These are phyloP conservation scores for Aspergillus eucalypticola DNA, from an alignment of 2,329 filamentous ascomycete species.

Conservation along the genomic window DNA sequence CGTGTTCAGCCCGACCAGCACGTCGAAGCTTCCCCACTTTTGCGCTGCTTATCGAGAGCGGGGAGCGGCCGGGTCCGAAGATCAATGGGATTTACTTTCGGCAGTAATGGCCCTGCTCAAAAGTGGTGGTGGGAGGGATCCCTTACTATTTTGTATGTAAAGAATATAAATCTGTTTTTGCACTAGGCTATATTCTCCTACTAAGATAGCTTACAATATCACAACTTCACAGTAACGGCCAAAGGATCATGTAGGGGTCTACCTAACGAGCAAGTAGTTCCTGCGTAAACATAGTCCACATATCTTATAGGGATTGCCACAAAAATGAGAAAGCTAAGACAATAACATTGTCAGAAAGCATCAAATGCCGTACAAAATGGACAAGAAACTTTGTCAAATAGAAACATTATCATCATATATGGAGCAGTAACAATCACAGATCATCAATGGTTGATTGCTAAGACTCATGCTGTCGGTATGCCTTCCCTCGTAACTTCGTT, in stretches of 20 bases:
- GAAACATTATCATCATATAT: not conserved
- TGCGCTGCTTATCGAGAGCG: constrained; percentile 6
- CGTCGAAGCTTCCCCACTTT: not conserved
- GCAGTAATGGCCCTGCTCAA: not conserved
- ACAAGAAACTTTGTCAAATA: not conserved
- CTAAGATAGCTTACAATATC: too few species aligned
- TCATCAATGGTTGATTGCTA: not conserved
- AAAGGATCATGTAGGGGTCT: not conserved
- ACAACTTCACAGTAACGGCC: too few species aligned
- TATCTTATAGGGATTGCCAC: not conserved
- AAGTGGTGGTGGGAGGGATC: not conserved
- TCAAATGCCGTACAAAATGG: not conserved
- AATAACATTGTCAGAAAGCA: not conserved
- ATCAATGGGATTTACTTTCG: not conserved
- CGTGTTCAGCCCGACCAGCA: not conserved
- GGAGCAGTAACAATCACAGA: not conserved
- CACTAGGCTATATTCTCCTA: too few species aligned
- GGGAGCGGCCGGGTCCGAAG: constrained; percentile 6
- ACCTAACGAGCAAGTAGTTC: not conserved
- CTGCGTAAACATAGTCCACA: not conserved
- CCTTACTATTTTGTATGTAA: not conserved
- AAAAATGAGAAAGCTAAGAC: too few species aligned
- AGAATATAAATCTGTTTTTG: too few species aligned
- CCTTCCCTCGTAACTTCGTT: not conserved
- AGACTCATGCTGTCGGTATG: not conserved